Conservation (phyloP, 192 early-diverging fungal species). For the Linnemannia hyalina region DNA sequence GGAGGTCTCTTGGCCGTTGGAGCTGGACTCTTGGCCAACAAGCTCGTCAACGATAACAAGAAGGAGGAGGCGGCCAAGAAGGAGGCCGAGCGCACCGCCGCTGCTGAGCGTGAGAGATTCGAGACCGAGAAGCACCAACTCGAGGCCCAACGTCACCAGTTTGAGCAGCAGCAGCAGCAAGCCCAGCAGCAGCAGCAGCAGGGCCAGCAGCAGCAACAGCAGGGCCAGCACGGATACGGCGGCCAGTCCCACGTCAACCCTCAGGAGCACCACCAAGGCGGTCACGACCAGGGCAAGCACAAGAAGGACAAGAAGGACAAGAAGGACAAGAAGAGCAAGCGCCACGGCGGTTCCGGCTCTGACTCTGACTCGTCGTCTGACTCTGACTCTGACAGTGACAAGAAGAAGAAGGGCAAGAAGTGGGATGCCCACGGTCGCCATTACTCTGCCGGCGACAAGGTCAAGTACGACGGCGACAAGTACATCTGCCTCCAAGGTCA, state of each 20-base stretch:
- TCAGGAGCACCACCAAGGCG: conserved; percentile 13
- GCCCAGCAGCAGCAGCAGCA: conserved; percentile 15
- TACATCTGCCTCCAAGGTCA: conserved; percentile 66
- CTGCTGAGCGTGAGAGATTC: conserved; percentile 27
- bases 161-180: conserved; percentile 34
- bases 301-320: conserved; percentile 26
- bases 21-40: conserved; percentile 60
- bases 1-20: conserved; percentile 61
- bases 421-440: conserved; percentile 61
- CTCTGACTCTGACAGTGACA: conserved; percentile 28
- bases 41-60: conserved; percentile 54
- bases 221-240: conserved; percentile 3
- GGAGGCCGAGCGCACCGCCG: conserved; percentile 21
- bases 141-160: conserved; percentile 29
- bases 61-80: conserved; percentile 43
- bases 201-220: too few species aligned
- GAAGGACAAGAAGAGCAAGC: conserved; percentile 34
- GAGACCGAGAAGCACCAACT: conserved; percentile 32
- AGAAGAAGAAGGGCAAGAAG: conserved; percentile 38
- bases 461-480: conserved; percentile 58
- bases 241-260: neutral
- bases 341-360: conserved; percentile 10
- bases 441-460: conserved; percentile 65
- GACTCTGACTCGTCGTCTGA: conserved; percentile 10
- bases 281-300: conserved; percentile 12